Evolutionary conservation across 495 filamentous ascomycete species (phyloP).

Genomic region (Penicillium antarcticum): DNA sequence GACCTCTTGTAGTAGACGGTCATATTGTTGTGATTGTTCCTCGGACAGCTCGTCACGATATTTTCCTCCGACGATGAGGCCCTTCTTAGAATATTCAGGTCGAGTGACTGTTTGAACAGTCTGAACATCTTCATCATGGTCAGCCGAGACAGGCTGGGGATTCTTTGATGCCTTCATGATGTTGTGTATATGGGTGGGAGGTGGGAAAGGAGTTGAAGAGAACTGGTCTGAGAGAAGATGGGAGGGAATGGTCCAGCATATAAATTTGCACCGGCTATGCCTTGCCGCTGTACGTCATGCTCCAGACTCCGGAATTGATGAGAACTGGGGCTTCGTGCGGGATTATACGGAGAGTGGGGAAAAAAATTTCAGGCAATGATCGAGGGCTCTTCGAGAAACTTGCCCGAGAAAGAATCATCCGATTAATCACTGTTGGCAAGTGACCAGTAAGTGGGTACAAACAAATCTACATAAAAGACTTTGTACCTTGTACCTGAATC

Average conservation of each 20-base stretch:
- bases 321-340: constrained; percentile 5
- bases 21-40: constrained; percentile 17
- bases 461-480: not conserved
- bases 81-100: constrained; percentile 9
- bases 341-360: constrained; percentile 3
- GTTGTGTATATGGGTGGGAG: not conserved
- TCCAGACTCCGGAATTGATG: constrained; percentile 1
- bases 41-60: constrained; percentile 19
- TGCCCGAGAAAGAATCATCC: not conserved
- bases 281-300: not conserved
- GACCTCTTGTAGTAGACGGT: constrained; percentile 32
- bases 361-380: not conserved
- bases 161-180: constrained; percentile 20
- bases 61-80: constrained; percentile 36
- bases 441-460: not conserved
- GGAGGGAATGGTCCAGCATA: not conserved
- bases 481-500: not conserved
- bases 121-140: constrained; percentile 25
- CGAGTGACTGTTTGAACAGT: not conserved
- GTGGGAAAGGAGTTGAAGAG: not conserved
- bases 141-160: constrained; percentile 21
- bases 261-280: not conserved
- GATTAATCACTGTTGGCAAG: not conserved
- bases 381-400: not conserved
- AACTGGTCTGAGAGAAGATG: not conserved